Conservation (phyloP, 768 basidiomycete genomes). For the Tylopilus intermedius region DNA sequence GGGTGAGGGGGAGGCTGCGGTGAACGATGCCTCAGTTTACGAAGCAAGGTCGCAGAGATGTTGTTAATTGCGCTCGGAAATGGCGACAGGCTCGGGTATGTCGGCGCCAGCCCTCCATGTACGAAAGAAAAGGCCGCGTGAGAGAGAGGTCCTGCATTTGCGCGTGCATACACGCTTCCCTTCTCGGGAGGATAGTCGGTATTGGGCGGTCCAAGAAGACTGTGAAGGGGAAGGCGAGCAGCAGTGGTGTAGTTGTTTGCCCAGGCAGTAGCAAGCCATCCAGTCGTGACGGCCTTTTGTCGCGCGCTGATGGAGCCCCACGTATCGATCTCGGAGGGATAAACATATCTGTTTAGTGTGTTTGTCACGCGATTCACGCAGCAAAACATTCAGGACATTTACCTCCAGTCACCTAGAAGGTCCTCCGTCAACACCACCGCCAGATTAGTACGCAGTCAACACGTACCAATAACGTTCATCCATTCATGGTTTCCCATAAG, state of each 20-base stretch:
- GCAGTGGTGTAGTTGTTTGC: constrained; percentile 79
- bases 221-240: constrained; percentile 76
- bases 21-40: constrained; percentile 58
- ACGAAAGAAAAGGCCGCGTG: constrained; percentile 87
- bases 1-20: constrained; percentile 77
- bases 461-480: constrained; percentile 82
- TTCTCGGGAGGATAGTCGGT: constrained; percentile 48
- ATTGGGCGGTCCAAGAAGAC: constrained; percentile 62
- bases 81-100: constrained; percentile 68
- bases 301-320: constrained; percentile 71
- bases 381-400: constrained; percentile 13
- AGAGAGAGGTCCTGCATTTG: constrained; percentile 47
- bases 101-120: constrained; percentile 84
- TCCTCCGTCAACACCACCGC: constrained; percentile 5
- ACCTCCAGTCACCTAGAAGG: constrained; percentile 80
- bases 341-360: constrained; percentile 64
- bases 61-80: constrained; percentile 83
- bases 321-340: constrained; percentile 72
- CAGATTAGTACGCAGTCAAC: not conserved
- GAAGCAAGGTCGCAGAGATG: constrained; percentile 63
- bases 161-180: constrained; percentile 29
- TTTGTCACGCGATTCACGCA: constrained; percentile 5
- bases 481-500: constrained; percentile 94
- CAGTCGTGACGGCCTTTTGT: constrained; percentile 67
- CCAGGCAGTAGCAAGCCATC: constrained; percentile 79